These are phyloP conservation scores for Mortierella sp. DNA, from an alignment of 371 early-diverging fungal genomes.

Conservation along the genomic window DNA sequence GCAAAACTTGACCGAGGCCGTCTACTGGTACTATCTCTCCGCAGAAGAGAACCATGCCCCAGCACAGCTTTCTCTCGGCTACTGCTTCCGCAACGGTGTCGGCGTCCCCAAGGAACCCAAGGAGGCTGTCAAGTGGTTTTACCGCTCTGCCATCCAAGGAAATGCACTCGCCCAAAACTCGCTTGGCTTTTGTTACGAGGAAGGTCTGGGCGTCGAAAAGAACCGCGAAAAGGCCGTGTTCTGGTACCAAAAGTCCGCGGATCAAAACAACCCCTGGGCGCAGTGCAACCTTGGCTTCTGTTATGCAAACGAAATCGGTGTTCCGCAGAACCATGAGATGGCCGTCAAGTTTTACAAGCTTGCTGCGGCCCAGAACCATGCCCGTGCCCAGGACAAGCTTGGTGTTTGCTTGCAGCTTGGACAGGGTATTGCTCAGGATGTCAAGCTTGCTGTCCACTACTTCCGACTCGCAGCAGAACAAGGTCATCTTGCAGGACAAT, in stretches of 20 bases:
- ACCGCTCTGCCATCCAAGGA: slow-evolving; percentile 70
- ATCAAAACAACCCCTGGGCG: slow-evolving; percentile 84
- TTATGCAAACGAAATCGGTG: slow-evolving; percentile 81
- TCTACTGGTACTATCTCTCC: slow-evolving; percentile 83
- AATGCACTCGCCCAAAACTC: slow-evolving; percentile 85
- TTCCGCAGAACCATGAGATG: slow-evolving; percentile 60
- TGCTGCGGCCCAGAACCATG: slow-evolving; percentile 57
- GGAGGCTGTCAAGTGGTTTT: slow-evolving; percentile 79
- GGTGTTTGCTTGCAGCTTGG: slow-evolving; percentile 83
- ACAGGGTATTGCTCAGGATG: slow-evolving; percentile 70
- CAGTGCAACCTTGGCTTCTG: slow-evolving; percentile 90
- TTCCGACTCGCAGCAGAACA: slow-evolving; percentile 72
- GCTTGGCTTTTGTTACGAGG: slow-evolving; percentile 80
- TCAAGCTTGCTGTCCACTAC: slow-evolving; percentile 65
- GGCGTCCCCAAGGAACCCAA: slow-evolving; percentile 71
- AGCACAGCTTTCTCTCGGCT: slow-evolving; percentile 83
- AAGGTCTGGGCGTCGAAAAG: slow-evolving; percentile 77
- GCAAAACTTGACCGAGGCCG: slow-evolving; percentile 69
- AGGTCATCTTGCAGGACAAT: slow-evolving; percentile 69
- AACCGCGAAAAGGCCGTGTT: slow-evolving; percentile 64
- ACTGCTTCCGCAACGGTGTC: slow-evolving; percentile 87
- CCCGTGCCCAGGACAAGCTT: slow-evolving; percentile 65
- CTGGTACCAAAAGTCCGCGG: slow-evolving; percentile 84
- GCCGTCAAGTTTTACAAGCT: slow-evolving; percentile 66
- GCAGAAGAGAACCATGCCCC: slow-evolving; percentile 81